Evolutionary conservation across 1,284 basidiomycete genomes (phyloP).

Genomic region (Cronartium ribicola): DNA sequence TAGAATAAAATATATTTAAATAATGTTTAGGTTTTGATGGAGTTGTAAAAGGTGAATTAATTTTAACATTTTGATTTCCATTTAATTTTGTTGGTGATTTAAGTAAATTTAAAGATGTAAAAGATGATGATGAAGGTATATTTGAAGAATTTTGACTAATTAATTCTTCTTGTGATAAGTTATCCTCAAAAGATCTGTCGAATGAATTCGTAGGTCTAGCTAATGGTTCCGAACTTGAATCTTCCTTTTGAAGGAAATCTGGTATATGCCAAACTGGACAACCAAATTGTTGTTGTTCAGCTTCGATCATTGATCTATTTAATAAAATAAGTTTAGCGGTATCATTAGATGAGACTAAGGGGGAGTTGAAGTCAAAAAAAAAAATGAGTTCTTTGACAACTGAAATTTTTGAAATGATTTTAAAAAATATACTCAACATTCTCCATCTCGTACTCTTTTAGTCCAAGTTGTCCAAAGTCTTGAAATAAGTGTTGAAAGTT

Average conservation of each 20-base stretch:
- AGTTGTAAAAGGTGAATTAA: conserved; percentile 11
- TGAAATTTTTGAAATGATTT: neutral
- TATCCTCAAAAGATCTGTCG: neutral
- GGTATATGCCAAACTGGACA: conserved; percentile 17
- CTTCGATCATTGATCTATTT: conserved; percentile 17
- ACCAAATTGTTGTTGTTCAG: conserved; percentile 28
- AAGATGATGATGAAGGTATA: neutral
- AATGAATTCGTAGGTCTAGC: neutral
- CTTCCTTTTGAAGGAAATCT: conserved; percentile 7
- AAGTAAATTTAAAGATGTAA: neutral
- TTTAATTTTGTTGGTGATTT: neutral
- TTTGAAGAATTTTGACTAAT: neutral
- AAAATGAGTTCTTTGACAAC: too few species aligned
- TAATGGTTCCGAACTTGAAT: neutral
- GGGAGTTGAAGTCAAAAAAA: neutral
- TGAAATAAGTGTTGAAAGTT: conserved; percentile 20
- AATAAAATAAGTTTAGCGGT: conserved; percentile 26
- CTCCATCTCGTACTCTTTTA: conserved; percentile 12
- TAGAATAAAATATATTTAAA: conserved; percentile 24
- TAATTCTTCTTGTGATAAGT: neutral
- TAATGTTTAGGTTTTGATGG: conserved; percentile 32
- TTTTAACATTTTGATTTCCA: neutral
- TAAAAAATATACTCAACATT: conserved; percentile 13
- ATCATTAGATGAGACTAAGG: conserved; percentile 17
- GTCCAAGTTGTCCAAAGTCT: conserved; percentile 29